These are phyloP conservation scores for Mycena haematopus DNA, from an alignment of 768 basidiomycete genomes.

Conservation along the genomic window DNA sequence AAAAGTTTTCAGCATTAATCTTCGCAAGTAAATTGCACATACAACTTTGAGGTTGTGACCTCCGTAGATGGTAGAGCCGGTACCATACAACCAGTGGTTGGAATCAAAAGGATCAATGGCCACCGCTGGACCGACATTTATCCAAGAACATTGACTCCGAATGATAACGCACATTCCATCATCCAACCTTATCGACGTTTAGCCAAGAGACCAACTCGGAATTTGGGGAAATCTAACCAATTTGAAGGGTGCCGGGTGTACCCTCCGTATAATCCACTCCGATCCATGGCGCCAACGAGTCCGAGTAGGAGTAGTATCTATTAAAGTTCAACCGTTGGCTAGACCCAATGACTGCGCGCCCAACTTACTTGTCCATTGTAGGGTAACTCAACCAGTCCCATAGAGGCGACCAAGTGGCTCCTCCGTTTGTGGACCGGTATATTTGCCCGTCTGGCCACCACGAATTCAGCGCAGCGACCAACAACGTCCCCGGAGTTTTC, in stretches of 20 bases:
- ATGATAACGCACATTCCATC: conserved; percentile 60
- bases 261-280: conserved; percentile 55
- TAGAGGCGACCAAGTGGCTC: conserved; percentile 62
- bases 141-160: not conserved
- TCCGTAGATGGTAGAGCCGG: conserved; percentile 67
- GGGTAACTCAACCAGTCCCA: conserved; percentile 63
- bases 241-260: conserved; percentile 52
- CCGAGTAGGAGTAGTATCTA: conserved; percentile 58
- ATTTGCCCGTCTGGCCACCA: conserved; percentile 75
- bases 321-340: no score
- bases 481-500: conserved; percentile 66
- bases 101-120: conserved; percentile 72
- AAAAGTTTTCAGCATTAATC: not conserved
- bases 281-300: conserved; percentile 65
- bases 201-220: no score
- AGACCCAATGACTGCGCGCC: no score
- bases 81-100: conserved; percentile 76
- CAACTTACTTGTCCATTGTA: conserved; percentile 42
- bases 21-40: not conserved
- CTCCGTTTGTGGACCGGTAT: conserved; percentile 64
- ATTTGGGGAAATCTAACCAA: conserved; percentile 58
- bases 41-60: conserved; percentile 44
- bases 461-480: conserved; percentile 71
- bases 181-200: no score
- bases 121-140: conserved; percentile 42